Evolutionary conservation across 2,329 filamentous ascomycete genomes (phyloP), one percentile per base, ranked within the genome.

Genomic region (Septoria linicola): DNA sequence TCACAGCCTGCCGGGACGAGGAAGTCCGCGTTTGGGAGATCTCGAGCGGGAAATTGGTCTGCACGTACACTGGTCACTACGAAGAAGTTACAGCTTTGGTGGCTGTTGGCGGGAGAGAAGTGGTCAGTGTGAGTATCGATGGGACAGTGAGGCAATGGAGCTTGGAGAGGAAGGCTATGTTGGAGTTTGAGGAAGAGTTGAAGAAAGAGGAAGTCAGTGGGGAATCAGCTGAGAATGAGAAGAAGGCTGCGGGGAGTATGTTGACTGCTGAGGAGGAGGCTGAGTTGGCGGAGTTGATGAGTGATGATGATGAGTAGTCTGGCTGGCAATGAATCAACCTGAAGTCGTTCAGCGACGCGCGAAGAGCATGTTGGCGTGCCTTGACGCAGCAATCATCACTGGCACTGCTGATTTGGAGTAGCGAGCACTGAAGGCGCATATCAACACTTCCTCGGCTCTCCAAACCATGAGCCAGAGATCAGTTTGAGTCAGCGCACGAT

Each of bases 191-290:
- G 23, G 73, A 73, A 32, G 72, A 76, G 39, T 31, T 21, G 35
- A 25, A n/a, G 8, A 31, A 81, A 55, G 76, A 75, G 37, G 76
- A 76, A 43, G 66, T 74, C 44, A 70, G 73, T 45, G 70, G 75
- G 23, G 72, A 72, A 57, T 67, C 66, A 40, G 77, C 79, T 47
- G 60, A 46, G 8, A 55, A 54, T 8, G 67, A 59, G 48, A 69
- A 70, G 27, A 72, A 72, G 59, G 68, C 68, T 56, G 73, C 72
- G 45, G 78, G 76, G 4, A 68, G 74, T 32, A 54, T 84, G 65
- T 73, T 96, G 70, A 96, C 90, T 4, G 86, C 82, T 10, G 92
- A 97, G 62, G 93, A 99, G 69, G 92, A 97, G 70, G 85, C 87
- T 3, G 93, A 97, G 70, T 76, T 99, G 58, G 91, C 89, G 11